phyloP scores from a whole-genome alignment of 2,329 filamentous ascomycete species.

The Aspergillus fischeri region DNA sequence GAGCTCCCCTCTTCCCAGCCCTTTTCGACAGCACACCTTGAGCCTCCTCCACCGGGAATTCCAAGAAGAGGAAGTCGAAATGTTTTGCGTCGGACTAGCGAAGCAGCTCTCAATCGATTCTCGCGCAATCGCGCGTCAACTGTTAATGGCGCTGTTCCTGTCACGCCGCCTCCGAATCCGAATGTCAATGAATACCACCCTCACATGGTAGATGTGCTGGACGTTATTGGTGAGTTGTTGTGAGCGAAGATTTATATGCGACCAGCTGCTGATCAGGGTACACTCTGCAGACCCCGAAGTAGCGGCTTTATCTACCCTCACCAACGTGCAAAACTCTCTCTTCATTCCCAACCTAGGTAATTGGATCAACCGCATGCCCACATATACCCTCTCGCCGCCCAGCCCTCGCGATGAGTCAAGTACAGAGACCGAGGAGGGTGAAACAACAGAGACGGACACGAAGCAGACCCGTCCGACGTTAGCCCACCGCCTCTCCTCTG shows the following conservation, averaged over 20 bases:
- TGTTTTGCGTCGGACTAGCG: constrained; percentile 31
- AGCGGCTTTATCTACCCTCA: constrained; percentile 75
- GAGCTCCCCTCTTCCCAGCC: constrained; percentile 6
- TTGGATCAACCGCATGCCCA: constrained; percentile 71
- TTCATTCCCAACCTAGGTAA: constrained; percentile 78
- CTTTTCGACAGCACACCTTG: constrained; percentile 9
- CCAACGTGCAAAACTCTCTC: constrained; percentile 85
- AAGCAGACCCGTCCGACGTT: constrained; percentile 30
- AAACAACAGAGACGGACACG: constrained; percentile 21
- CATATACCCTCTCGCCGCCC: constrained; percentile 65
- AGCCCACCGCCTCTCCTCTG: constrained; percentile 61
- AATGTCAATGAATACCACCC: constrained; percentile 52
- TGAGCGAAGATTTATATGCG: not conserved
- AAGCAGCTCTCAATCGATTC: constrained; percentile 27
- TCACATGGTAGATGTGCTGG: constrained; percentile 63
- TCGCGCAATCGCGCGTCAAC: constrained; percentile 33
- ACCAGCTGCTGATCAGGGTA: not conserved
- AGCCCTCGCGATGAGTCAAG: constrained; percentile 27
- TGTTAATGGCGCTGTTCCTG: constrained; percentile 19
- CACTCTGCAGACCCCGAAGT: constrained; percentile 68
- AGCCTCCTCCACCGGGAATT: constrained; percentile 11
- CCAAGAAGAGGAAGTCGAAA: constrained; percentile 16
- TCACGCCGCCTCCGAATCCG: constrained; percentile 1
- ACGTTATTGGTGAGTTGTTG: constrained; percentile 59
- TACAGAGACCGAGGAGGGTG: constrained; percentile 22